Evolutionary conservation across 768 basidiomycete species (phyloP).

Genomic region (Trametes cinnabarina): DNA sequence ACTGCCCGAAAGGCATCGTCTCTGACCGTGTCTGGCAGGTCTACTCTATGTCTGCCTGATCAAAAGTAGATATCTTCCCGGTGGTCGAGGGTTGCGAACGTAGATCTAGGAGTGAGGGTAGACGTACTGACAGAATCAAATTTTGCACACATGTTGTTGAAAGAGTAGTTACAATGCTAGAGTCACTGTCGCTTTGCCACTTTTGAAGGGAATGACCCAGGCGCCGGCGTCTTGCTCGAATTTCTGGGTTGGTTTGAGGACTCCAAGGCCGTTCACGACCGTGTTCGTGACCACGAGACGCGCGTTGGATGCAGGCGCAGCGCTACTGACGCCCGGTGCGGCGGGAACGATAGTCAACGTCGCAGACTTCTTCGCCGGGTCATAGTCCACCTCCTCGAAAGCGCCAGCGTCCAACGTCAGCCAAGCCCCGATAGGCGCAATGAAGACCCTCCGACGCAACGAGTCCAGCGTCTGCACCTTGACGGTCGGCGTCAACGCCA

Average conservation of each 20-base stretch:
- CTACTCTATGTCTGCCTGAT: slow-evolving; percentile 32
- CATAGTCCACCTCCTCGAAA: slow-evolving; percentile 43
- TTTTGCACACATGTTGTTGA: background rate
- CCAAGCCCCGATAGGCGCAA: slow-evolving; percentile 47
- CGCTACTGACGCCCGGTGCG: slow-evolving; percentile 38
- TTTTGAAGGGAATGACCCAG: slow-evolving; percentile 42
- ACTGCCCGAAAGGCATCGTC: slow-evolving; percentile 50
- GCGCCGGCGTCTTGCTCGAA: slow-evolving; percentile 45
- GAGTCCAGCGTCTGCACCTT: slow-evolving; percentile 47
- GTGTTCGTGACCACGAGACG: slow-evolving; percentile 46
- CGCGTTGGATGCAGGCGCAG: slow-evolving; percentile 46
- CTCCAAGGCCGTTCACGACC: slow-evolving; percentile 35
- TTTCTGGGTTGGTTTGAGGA: slow-evolving; percentile 39
- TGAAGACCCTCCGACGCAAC: slow-evolving; percentile 48
- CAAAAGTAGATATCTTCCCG: background rate
- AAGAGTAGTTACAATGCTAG: slow-evolving; percentile 7
- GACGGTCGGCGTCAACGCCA: slow-evolving; percentile 41
- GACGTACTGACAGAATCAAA: background rate
- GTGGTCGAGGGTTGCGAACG: background rate
- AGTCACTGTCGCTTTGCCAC: slow-evolving; percentile 34
- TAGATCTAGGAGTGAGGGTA: background rate
- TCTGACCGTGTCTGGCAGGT: slow-evolving; percentile 46
- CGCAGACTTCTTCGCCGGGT: slow-evolving; percentile 39
- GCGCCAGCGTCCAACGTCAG: slow-evolving; percentile 52
- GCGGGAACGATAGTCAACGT: slow-evolving; percentile 40